Conservation (phyloP, 2,329 filamentous ascomycete genomes). For the Talaromyces sp. region DNA sequence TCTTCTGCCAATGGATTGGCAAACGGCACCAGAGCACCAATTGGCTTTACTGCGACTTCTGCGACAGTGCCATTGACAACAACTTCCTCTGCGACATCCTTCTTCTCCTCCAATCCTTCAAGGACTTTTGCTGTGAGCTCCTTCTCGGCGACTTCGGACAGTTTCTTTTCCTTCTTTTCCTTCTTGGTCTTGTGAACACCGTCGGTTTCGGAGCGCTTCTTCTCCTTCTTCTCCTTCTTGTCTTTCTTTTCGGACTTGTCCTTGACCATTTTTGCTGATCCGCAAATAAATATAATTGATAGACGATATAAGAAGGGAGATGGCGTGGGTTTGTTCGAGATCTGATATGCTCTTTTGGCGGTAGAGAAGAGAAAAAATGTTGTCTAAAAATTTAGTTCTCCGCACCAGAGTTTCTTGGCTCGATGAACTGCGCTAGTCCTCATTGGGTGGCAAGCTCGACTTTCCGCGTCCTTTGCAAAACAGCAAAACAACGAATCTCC, state of each 20-base stretch:
- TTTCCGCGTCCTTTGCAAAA: slow-evolving; percentile 11
- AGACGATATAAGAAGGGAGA: not conserved
- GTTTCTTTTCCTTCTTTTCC: slow-evolving; percentile 41
- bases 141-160: slow-evolving; percentile 38
- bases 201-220: slow-evolving; percentile 45
- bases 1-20: slow-evolving; percentile 48
- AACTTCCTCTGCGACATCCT: slow-evolving; percentile 16
- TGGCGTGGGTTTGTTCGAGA: not conserved
- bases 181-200: slow-evolving; percentile 39
- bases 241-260: slow-evolving; percentile 37
- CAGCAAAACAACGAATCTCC: slow-evolving; percentile 12
- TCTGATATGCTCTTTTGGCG: not conserved
- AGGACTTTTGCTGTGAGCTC: slow-evolving; percentile 34
- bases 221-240: slow-evolving; percentile 39
- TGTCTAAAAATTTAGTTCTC: slow-evolving; percentile 16
- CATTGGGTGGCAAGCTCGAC: slow-evolving; percentile 19
- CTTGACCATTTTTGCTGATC: slow-evolving; percentile 39
- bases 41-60: slow-evolving; percentile 23
- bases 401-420: slow-evolving; percentile 18
- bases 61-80: not conserved
- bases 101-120: slow-evolving; percentile 31
- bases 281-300: not conserved
- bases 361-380: slow-evolving; percentile 17
- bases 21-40: slow-evolving; percentile 47
- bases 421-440: slow-evolving; percentile 27